phyloP scores from a whole-genome alignment of 1,284 basidiomycete genomes.

The Vanrija humicola region DNA sequence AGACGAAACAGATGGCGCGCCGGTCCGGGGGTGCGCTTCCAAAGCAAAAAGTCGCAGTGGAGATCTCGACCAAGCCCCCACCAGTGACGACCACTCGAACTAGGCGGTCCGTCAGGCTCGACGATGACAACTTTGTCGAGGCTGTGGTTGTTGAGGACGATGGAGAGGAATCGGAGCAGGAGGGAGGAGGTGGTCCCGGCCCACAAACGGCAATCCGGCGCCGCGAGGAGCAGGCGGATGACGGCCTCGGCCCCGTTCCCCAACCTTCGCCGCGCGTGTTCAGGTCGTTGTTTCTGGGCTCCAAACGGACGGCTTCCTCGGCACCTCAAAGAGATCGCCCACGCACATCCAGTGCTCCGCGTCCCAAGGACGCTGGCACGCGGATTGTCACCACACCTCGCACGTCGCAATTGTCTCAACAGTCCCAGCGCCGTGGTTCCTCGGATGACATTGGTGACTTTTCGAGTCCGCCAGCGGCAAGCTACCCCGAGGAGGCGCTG shows the following conservation, averaged over 20 bases:
- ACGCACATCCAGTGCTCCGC: too few species aligned
- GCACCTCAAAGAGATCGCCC: too few species aligned
- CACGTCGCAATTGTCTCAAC: neutral
- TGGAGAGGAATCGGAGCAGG: neutral
- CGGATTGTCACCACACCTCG: too few species aligned
- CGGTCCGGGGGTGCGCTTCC: neutral
- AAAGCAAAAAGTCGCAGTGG: too few species aligned
- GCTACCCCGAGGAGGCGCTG: too few species aligned
- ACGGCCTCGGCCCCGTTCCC: constrained; percentile 10
- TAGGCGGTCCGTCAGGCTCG: neutral
- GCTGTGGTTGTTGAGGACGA: neutral
- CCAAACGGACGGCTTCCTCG: too few species aligned
- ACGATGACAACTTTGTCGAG: neutral
- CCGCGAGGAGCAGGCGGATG: neutral
- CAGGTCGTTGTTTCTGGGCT: neutral
- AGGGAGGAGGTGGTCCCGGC: constrained; percentile 10
- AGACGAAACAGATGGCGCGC: neutral
- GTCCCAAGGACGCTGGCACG: too few species aligned
- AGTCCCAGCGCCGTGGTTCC: neutral
- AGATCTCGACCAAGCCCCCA: too few species aligned
- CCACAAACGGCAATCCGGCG: constrained; percentile 4
- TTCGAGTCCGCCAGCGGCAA: constrained; percentile 2
- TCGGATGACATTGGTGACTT: constrained; percentile 6
- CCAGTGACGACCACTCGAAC: neutral
- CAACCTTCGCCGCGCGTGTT: constrained; percentile 14